Evolutionary conservation across 2,329 filamentous ascomycete species (phyloP), one percentile per base, ranked within the genome.

Genomic region (Pseudogymnoascus sp.): DNA sequence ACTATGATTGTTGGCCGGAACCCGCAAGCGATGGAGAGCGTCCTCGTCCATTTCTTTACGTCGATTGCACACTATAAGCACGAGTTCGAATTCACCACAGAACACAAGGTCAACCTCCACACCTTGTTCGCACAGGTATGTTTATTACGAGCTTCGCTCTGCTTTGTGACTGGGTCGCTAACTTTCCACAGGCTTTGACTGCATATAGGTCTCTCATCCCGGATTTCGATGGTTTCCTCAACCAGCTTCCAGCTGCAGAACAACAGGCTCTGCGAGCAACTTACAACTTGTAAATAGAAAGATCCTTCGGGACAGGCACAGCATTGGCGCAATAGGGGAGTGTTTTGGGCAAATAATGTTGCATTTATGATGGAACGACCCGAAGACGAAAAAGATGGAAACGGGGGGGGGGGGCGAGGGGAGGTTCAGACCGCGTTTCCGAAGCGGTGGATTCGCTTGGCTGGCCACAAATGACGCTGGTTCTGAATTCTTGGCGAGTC

Each of bases 11-110:
- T 97, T 3, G 83, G 89, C 66, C 85, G 86, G 71, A 97, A 97
- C 71, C 94, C 94, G 0, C 85, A 92, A 72, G 91, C 92, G 1
- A 93, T 99, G 85, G 94, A 97, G 76, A 88, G 88, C 68, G 89
- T 87, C 64, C 80, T 99, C 42, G 80, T 88, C 37, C 84, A 89
- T 63, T 95, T 94, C 76, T 96, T 99, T 74, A 83, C 81, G 61
- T 83, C 90, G 63, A 95, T 97, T 77, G 90, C 93, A 14, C 81
- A 84, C 65, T 96, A 92, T 74, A 84, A 84, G 64, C 75, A 79
- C 33, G 83, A 87, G 67, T 82, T 87, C 66, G 80, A 82, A 65
- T 77, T 84, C 62, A 33, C 23, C 42, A 35, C 59, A 16, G 61
- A 6, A 12, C 42, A 70, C 60, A 72, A 69, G 40, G 66, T 64